Evolutionary conservation across 768 basidiomycete species (phyloP).

Genomic region (Suillus plorans): DNA sequence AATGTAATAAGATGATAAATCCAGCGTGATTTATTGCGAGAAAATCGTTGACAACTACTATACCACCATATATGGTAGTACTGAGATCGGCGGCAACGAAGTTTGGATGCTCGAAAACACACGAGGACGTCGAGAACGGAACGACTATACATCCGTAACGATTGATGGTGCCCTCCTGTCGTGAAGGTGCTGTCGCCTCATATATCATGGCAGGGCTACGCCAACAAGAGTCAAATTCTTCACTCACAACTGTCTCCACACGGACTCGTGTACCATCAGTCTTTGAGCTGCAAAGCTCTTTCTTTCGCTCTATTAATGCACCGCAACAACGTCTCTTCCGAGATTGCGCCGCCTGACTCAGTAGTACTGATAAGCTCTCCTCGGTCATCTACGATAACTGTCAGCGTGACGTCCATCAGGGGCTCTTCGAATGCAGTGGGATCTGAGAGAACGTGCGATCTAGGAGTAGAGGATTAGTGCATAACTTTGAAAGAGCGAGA

Average conservation of each 20-base stretch:
- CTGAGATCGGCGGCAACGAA: background rate
- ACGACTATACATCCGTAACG: background rate
- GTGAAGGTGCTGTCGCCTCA: background rate
- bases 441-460: constrained; percentile 68
- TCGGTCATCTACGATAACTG: constrained; percentile 55
- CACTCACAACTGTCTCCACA: background rate
- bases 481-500: too few relatives aligned
- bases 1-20: background rate
- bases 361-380: constrained; percentile 49
- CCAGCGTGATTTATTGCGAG: background rate
- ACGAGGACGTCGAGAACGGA: background rate
- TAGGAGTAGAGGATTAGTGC: background rate
- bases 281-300: constrained; percentile 3
- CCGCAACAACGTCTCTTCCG: constrained; percentile 1
- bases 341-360: constrained; percentile 48
- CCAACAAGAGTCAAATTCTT: background rate
- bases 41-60: background rate
- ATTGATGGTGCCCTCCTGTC: background rate
- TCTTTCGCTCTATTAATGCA: constrained; percentile 11
- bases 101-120: background rate
- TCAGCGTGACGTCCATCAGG: constrained; percentile 70
- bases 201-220: background rate
- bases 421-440: constrained; percentile 92
- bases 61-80: background rate
- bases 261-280: background rate